A percentile compares a stretch with the other conserved stretches of the same genome.
Conservation (phyloP, 192 early-diverging fungal species). For the Coemansia sp. region DNA sequence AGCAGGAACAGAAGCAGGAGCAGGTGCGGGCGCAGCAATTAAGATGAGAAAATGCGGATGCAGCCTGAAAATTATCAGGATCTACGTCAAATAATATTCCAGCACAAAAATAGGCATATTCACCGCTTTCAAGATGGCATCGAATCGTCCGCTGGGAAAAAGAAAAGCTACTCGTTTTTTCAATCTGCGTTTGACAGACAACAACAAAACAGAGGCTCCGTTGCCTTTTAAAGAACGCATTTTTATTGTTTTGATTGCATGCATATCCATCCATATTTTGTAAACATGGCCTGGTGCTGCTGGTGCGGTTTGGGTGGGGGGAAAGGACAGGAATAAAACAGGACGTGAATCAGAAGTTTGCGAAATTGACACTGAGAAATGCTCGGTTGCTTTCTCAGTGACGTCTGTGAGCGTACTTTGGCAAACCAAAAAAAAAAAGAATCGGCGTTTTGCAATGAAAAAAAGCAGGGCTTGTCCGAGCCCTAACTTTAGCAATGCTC, state of each 20-base stretch:
- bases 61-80: slow-evolving; percentile 50
- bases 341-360: neutral
- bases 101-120: slow-evolving; percentile 3
- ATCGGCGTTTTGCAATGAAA: neutral
- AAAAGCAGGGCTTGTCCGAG: neutral
- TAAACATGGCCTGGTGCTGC: neutral
- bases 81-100: slow-evolving; percentile 32
- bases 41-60: slow-evolving; percentile 13
- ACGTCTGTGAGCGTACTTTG: no score
- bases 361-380: neutral
- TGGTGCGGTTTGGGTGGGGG: neutral
- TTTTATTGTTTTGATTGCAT: neutral
- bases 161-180: neutral
- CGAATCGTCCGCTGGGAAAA: neutral
- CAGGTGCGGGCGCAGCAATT: neutral
- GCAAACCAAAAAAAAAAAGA: no score
- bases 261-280: neutral
- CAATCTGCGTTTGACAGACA: neutral
- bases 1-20: neutral
- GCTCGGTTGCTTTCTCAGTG: neutral
- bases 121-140: slow-evolving; percentile 1
- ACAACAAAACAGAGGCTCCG: neutral
- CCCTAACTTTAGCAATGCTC: neutral
- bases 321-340: neutral
- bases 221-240: neutral